These are phyloP conservation scores for Termitomyces sp. DNA, from an alignment of 768 basidiomycete species.

Conservation along the genomic window DNA sequence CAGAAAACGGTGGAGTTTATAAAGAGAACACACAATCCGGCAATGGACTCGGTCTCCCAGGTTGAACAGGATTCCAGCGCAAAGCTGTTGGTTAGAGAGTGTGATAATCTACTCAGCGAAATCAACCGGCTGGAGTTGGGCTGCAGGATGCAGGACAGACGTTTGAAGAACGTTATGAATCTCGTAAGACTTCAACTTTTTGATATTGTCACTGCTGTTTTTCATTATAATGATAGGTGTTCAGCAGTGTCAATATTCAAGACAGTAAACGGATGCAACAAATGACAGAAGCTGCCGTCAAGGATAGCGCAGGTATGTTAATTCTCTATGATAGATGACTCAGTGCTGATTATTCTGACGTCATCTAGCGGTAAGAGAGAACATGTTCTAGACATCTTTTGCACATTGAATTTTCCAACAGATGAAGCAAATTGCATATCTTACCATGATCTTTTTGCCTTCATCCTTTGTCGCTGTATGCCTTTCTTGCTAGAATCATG, in stretches of 20 bases:
- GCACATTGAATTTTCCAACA: conserved; percentile 9
- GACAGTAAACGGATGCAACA: conserved; percentile 48
- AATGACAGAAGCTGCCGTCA: conserved; percentile 47
- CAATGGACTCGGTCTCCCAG: conserved; percentile 33
- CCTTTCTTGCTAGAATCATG: background rate
- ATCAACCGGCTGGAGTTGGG: conserved; percentile 38
- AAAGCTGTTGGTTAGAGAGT: conserved; percentile 39
- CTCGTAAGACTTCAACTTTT: conserved; percentile 26
- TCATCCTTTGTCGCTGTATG: conserved; percentile 47
- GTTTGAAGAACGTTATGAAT: conserved; percentile 49
- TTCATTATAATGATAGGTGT: conserved; percentile 35
- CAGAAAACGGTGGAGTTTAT: conserved; percentile 41
- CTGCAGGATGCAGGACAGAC: conserved; percentile 39
- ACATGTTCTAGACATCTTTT: background rate
- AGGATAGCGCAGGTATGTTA: conserved; percentile 40
- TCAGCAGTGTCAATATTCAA: conserved; percentile 51
- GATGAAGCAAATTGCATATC: conserved; percentile 57
- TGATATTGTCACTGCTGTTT: background rate
- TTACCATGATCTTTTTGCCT: conserved; percentile 59
- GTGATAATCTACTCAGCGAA: conserved; percentile 43
- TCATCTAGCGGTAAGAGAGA: conserved; percentile 17
- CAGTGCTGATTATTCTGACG: background rate
- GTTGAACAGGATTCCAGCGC: conserved; percentile 23
- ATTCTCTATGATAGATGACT: background rate
- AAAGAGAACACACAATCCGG: conserved; percentile 38